Evolutionary conservation across 495 filamentous ascomycete species (phyloP).

Genomic region (Halenospora varia): DNA sequence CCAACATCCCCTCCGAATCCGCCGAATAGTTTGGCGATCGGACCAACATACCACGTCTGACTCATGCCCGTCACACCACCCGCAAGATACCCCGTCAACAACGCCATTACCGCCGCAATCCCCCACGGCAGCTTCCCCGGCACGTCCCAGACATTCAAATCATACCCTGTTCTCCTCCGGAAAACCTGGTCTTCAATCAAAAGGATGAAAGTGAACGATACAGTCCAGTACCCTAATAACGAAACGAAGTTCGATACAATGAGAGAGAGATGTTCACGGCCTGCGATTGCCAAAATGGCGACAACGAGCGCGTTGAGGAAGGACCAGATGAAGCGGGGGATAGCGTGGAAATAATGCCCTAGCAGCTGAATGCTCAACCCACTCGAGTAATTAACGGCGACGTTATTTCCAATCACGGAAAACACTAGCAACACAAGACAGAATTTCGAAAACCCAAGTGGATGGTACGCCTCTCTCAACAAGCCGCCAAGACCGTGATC

Average conservation of each 20-base stretch:
- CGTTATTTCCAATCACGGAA: constrained; percentile 41
- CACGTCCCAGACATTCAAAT: constrained; percentile 48
- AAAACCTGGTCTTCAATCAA: constrained; percentile 58
- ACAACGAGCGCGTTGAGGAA: constrained; percentile 39
- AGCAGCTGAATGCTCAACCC: constrained; percentile 41
- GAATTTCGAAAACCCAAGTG: constrained; percentile 55
- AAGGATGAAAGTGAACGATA: constrained; percentile 53
- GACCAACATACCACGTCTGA: constrained; percentile 46
- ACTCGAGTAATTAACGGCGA: constrained; percentile 41
- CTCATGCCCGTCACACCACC: constrained; percentile 48
- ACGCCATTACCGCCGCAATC: constrained; percentile 40
- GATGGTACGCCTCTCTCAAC: constrained; percentile 49
- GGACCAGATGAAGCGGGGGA: constrained; percentile 47
- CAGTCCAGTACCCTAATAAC: constrained; percentile 57
- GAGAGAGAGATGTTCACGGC: constrained; percentile 36
- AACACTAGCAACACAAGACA: constrained; percentile 52
- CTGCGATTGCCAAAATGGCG: constrained; percentile 39
- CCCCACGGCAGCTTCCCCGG: constrained; percentile 42
- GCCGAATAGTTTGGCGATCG: constrained; percentile 44
- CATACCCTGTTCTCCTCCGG: constrained; percentile 40
- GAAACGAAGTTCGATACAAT: constrained; percentile 52
- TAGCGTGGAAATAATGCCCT: constrained; percentile 24
- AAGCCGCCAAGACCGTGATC: constrained; percentile 55
- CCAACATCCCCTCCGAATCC: constrained; percentile 47
- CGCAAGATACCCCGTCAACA: constrained; percentile 38